phyloP scores from a whole-genome alignment of 148 eudicot genomes.

The Dysphania ambrosioides region DNA sequence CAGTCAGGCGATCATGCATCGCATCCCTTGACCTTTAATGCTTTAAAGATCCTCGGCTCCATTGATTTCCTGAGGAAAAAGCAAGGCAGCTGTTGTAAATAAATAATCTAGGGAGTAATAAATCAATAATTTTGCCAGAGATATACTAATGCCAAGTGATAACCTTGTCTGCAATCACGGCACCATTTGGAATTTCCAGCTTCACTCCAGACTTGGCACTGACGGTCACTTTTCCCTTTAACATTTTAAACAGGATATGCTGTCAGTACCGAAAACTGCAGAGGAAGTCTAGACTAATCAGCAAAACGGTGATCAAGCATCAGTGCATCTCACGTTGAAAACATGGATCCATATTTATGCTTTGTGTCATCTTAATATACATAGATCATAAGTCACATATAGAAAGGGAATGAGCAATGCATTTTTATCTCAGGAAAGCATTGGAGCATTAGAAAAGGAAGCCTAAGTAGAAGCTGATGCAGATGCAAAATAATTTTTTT shows the following conservation, averaged over 20 bases:
- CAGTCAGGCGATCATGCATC: slow-evolving; percentile 4
- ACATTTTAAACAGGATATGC: background rate
- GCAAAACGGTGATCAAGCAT: background rate
- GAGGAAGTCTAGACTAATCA: background rate
- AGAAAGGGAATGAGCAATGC: background rate
- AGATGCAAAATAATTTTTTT: background rate
- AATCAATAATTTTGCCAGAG: background rate
- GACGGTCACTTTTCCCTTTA: slow-evolving; percentile 73
- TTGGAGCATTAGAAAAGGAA: background rate
- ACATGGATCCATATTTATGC: background rate
- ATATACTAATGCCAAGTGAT: background rate
- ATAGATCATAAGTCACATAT: background rate
- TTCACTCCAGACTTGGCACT: slow-evolving; percentile 70
- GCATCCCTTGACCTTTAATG: background rate
- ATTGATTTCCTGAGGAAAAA: slow-evolving; percentile 56
- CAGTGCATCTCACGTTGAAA: background rate
- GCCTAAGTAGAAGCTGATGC: background rate
- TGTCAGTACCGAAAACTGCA: background rate
- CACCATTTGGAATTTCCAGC: slow-evolving; percentile 84
- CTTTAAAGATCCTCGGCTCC: slow-evolving; percentile 58
- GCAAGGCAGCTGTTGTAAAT: background rate
- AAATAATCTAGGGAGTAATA: slow-evolving; percentile 2
- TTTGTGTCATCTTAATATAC: background rate
- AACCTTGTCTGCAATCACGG: slow-evolving; percentile 78
- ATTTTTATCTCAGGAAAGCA: background rate